Evolutionary conservation across 768 basidiomycete genomes (phyloP).

Genomic region (Tubosaeta sp.): DNA sequence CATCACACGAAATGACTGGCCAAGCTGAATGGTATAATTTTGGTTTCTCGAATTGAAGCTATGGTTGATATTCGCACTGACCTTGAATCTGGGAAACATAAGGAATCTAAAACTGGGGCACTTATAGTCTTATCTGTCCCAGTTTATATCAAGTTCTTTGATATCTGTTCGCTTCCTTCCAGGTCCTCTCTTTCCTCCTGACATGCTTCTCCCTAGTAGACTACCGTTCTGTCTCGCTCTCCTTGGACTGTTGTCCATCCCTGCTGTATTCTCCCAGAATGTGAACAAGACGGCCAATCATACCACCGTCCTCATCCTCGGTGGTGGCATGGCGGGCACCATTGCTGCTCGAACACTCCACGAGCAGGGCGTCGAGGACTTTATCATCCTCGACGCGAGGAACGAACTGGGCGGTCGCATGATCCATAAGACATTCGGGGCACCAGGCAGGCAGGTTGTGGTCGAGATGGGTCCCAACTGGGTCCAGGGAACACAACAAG

Average conservation of each 20-base stretch:
- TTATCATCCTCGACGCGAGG: conserved; percentile 59
- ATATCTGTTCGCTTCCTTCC: neutral
- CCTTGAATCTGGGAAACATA: too few species aligned
- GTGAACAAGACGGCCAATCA: conserved; percentile 6
- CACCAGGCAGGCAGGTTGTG: conserved; percentile 31
- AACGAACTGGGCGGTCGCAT: conserved; percentile 59
- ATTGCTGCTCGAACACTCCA: conserved; percentile 61
- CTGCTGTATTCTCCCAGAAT: conserved; percentile 9
- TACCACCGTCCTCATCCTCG: conserved; percentile 52
- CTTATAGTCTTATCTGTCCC: neutral
- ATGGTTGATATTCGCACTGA: too few species aligned
- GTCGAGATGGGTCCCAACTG: conserved; percentile 61
- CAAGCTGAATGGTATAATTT: too few species aligned
- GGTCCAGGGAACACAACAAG: conserved; percentile 50
- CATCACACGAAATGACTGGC: too few species aligned
- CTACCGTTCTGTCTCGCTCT: neutral
- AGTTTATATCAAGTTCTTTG: neutral
- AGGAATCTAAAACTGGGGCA: too few species aligned
- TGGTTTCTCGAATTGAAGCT: too few species aligned
- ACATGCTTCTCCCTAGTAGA: conserved; percentile 12
- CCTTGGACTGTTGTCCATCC: conserved; percentile 3
- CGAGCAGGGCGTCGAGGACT: conserved; percentile 49
- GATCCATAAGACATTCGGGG: conserved; percentile 44
- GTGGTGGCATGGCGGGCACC: conserved; percentile 62
- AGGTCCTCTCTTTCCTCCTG: neutral